phyloP scores from a whole-genome alignment of 345 rosid genomes.

The Citrus medica region DNA sequence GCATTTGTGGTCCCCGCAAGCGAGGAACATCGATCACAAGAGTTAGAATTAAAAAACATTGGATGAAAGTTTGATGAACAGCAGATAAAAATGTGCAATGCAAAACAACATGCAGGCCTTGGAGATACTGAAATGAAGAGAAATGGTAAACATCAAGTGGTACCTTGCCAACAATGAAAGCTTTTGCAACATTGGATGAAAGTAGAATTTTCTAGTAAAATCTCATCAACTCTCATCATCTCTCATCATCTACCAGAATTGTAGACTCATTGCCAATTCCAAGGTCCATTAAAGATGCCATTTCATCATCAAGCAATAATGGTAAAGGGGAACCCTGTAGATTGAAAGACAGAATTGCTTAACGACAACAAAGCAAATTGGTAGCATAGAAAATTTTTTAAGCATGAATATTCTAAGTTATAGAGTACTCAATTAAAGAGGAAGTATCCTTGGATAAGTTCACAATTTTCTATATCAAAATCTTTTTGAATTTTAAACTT shows the following conservation, averaged over 20 bases:
- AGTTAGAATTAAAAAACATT: too few relatives aligned
- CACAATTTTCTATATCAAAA: neutral
- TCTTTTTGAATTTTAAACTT: neutral
- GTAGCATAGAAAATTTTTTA: neutral
- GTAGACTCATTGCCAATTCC: constrained; percentile 64
- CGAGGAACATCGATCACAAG: too few relatives aligned
- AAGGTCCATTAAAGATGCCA: constrained; percentile 60
- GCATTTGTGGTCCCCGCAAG: too few relatives aligned
- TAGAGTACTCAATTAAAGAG: neutral
- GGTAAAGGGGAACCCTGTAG: constrained; percentile 81
- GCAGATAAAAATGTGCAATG: neutral
- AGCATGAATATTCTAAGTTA: neutral
- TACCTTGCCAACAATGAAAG: neutral
- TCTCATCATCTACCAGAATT: constrained; percentile 72
- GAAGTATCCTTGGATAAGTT: neutral
- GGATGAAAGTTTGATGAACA: neutral
- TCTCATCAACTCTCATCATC: constrained; percentile 48
- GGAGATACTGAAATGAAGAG: neutral
- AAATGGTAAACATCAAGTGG: neutral
- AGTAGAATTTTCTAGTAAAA: neutral
- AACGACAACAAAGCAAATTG: neutral
- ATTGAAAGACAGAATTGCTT: neutral
- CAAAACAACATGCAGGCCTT: neutral
- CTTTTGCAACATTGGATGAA: neutral
- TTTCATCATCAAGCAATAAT: constrained; percentile 65